These are phyloP conservation scores for Sarcomyxa edulis DNA, from an alignment of 768 basidiomycete species.

Conservation along the genomic window DNA sequence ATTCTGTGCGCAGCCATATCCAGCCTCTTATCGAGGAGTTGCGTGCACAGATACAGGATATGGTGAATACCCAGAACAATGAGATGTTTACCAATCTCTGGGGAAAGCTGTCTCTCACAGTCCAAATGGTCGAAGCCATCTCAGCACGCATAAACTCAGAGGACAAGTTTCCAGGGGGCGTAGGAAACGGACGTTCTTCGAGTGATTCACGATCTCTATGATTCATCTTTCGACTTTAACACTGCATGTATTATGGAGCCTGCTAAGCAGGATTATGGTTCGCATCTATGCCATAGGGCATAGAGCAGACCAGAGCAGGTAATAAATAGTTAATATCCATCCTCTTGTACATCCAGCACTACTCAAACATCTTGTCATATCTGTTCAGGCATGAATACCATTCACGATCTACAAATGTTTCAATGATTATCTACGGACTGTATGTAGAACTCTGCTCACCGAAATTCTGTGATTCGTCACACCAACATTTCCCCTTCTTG, in stretches of 20 bases:
- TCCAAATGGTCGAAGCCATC: constrained; percentile 2
- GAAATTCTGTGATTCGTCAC: constrained; percentile 68
- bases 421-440: constrained; percentile 6
- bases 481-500: constrained; percentile 81
- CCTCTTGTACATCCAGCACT: no score
- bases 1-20: constrained; percentile 16
- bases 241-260: no score
- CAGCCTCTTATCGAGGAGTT: constrained; percentile 17
- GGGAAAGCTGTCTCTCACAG: constrained; percentile 12
- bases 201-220: no score
- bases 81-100: constrained; percentile 21
- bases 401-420: constrained; percentile 50
- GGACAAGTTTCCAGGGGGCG: no score
- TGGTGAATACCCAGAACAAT: constrained; percentile 15
- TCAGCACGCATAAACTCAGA: neutral
- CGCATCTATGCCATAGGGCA: neutral
- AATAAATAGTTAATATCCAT: constrained; percentile 6
- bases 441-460: constrained; percentile 36
- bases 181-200: no score
- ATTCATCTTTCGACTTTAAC: no score
- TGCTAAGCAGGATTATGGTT: no score
- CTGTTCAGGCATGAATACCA: constrained; percentile 87
- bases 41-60: constrained; percentile 15
- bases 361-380: constrained; percentile 59
- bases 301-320: neutral